Evolutionary conservation across 2,329 filamentous ascomycete species (phyloP).

Genomic region (Neonectria neomacrospora): DNA sequence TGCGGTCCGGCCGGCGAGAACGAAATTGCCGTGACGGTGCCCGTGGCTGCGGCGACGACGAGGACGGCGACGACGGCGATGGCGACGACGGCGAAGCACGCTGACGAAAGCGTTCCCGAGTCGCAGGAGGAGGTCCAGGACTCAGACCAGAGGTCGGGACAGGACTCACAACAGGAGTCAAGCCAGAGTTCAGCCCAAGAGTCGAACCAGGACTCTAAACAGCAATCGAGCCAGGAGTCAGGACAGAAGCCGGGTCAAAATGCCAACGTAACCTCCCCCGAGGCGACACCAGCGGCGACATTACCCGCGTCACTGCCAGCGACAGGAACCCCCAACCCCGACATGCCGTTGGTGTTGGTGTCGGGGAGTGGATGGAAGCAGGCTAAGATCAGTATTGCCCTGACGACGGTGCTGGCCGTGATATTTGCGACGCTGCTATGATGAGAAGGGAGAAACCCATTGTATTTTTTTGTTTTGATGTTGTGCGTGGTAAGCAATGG

Average conservation of each 20-base stretch:
- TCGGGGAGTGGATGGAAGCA: constrained; percentile 27
- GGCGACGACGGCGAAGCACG: background rate
- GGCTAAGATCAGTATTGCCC: constrained; percentile 23
- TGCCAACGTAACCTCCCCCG: background rate
- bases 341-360: constrained; percentile 17
- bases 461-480: background rate
- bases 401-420: constrained; percentile 27
- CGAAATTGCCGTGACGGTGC: constrained; percentile 41
- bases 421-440: constrained; percentile 28
- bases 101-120: background rate
- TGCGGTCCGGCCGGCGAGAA: constrained; percentile 39
- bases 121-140: background rate
- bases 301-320: background rate
- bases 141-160: too few species aligned
- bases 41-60: constrained; percentile 26
- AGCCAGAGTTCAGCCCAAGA: background rate
- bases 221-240: too few species aligned
- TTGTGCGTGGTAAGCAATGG: background rate
- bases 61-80: too few species aligned
- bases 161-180: too few species aligned
- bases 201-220: background rate
- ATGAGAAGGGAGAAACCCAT: background rate
- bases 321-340: constrained; percentile 25
- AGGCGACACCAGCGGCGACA: background rate
- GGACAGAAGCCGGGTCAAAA: background rate